Base-by-base conservation (phyloP, 228 moss, liverwort and hornwort species). In the Sphagnum magellanicum region DNA sequence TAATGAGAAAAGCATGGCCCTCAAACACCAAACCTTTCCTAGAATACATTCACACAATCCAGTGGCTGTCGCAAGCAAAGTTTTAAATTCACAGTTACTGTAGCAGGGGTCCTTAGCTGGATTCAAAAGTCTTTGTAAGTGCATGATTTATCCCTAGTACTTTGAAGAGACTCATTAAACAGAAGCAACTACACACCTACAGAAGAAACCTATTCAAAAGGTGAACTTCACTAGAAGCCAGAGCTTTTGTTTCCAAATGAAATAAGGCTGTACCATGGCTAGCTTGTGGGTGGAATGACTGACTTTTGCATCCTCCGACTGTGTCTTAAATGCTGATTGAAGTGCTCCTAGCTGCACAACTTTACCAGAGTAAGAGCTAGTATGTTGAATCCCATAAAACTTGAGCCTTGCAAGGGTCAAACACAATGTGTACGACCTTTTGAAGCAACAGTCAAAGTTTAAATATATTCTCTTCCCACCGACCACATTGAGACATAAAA, bases 241-340 rank as follows among this genome's bases (percentile, higher is more conserved):
- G 32, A 32, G 32, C 32, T 32, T 55, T 2, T 55, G 55, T 8
- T 55, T 8, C 55, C 8, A 55, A 55, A 55, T 55, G 12, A 12
- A 55, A 55, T 12, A 55, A 8, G 55, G 55, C 8, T 55, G 55
- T 63, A 98, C 98, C 98, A 98, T 92, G 71, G 98, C 89, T 75
- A 98, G 94, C 81, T 98, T 98, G 77, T 98, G 98, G 66, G 94
- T 90, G 6, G 92, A 92, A 78, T 98, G 98, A 73, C 98, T 92
- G 55, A 90, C 70, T 75, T 80, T 84, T 52, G 94, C 89, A 75
- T 93, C 94, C 77, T 98, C 90, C 70, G 94, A 89, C 63, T 84
- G 90, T 48, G 90, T 79, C 82, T 84, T 79, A 66, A 85, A 98
- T 58, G 94, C 98, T 70, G 77, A 90, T 53, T 85, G 88, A 50